Conservation (phyloP, 768 basidiomycete genomes). For the Udeniomyces megalosporus region DNA sequence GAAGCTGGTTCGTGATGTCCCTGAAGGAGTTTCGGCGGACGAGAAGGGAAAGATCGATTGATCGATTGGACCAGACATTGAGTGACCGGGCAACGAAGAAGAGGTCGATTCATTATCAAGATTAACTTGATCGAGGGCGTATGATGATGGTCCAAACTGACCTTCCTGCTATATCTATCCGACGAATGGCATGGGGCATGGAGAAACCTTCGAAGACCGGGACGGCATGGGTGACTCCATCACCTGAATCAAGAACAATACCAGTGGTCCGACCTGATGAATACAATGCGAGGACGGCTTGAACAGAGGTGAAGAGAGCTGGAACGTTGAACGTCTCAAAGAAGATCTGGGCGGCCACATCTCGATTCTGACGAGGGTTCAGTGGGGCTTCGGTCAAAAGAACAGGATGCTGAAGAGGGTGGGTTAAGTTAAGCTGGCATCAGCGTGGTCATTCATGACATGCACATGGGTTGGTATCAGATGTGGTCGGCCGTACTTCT, state of each 20-base stretch:
- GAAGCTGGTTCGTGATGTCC: conserved; percentile 92
- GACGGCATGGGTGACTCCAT: conserved; percentile 96
- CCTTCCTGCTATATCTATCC: conserved; percentile 94
- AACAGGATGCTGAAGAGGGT: conserved; percentile 64
- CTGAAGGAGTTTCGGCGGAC: conserved; percentile 33
- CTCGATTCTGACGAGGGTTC: conserved; percentile 90
- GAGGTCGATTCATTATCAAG: too few relatives aligned
- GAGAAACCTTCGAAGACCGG: conserved; percentile 98
- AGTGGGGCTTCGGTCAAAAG: conserved; percentile 92
- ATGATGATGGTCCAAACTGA: too few relatives aligned
- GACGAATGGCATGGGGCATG: conserved; percentile 92
- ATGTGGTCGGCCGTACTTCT: conserved; percentile 46
- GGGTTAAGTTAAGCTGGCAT: not conserved
- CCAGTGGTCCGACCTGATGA: conserved; percentile 96
- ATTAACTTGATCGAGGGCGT: too few relatives aligned
- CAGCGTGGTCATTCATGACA: not conserved
- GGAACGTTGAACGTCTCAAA: conserved; percentile 99
- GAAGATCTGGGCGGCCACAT: conserved; percentile 94
- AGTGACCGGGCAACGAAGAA: too few relatives aligned
- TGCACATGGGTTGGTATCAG: not conserved
- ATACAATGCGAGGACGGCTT: conserved; percentile 95
- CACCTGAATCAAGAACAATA: conserved; percentile 96
- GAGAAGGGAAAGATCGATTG: too few relatives aligned
- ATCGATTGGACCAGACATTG: too few relatives aligned
- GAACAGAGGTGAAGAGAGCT: conserved; percentile 87